Base-by-base conservation (phyloP, 164 flowering plant species). In the Echeveria elegans region DNA sequence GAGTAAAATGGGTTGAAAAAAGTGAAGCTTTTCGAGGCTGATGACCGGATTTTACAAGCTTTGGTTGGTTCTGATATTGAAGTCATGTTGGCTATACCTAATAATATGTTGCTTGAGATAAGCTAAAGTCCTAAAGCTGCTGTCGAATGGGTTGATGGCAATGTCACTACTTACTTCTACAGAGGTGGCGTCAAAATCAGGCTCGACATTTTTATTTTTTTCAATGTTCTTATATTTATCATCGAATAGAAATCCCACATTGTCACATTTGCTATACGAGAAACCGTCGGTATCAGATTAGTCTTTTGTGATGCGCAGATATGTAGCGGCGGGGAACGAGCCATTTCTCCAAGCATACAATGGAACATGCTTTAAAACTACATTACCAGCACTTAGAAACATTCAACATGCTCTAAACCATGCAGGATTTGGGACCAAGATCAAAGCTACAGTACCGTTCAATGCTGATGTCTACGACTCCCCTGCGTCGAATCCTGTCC, bases 241-340 rank as follows among this genome's bases (percentile, higher is more conserved):
- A n/a, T n/a, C n/a, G n/a, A n/a, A n/a, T 3, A 34, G 5, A 11
- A 5, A 40, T 40, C 15, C 15, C 11, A 8, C 15, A 12, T 8
- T 11, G 15, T n/a, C n/a, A n/a, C n/a, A n/a, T n/a, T n/a, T n/a
- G 15, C 8, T 14, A 11, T 40, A n/a, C 11, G 45, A 15, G 18
- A 32, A 4, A 4, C 23, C 16, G 24, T 18, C 12, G 9, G n/a
- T n/a, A n/a, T n/a, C n/a, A n/a, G n/a, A n/a, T n/a, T n/a, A 16
- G 37, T 15, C 24, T 2, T 4, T n/a, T 62, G 59, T 40, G 59
- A 68, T 71, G 77, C 2, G 15, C 79, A 92, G 98, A 78, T 90
- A 88, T 74, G 86, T 93, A 52, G 96, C 92, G 40, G 96, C 90
- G 12, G 94, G 97, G 0, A 93, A 93, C 75, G 96, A 93, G 56